Base-by-base conservation (phyloP, 2,329 filamentous ascomycete genomes). In the Claviceps monticola region DNA sequence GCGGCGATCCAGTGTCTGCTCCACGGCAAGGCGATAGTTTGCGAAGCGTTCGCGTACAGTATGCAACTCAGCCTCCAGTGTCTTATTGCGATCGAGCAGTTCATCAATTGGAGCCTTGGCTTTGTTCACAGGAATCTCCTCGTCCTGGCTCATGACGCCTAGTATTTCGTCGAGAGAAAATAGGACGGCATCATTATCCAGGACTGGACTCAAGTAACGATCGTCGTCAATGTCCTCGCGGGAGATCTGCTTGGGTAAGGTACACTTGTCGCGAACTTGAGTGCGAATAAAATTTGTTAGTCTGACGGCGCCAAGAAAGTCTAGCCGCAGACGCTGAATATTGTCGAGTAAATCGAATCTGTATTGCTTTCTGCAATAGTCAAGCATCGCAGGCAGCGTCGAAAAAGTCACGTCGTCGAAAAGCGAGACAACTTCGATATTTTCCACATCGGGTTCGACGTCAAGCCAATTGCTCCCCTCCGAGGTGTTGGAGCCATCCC, bases 181-280 rank as follows among this genome's bases (percentile, higher is more conserved):
- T 36, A 98, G 79, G 50, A 97, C 72, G 4, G 90, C 86, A 64
- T 98, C 93, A 58, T 96, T 88, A 53, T 93, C 84, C 7, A 98
- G 70, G 4, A 89, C 83, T 0, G 93, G 93, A 62, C 86, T 85
- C 53, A 98, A 74, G 62, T 83, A 94, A 57, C 78, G 75, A 56
- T 97, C 91, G 55, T 88, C 80, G n/a, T 81, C 75, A 56, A 96
- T 82, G 26, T 81, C 73, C 2, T 73, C 70, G 38, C 71, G 71
- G 2, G 79, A 74, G 53, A 87, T 81, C 44, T 83, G 68, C 53
- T 77, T 73, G 0, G 80, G 79, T 3, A 80, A 62, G 6, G 68
- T 43, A 37, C 65, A 59, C 43, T 71, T 69, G 39, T 74, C 69
- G 50, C 71, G 69, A 21, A 72, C 71, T 21, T 64, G 66, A 54